Base-by-base conservation (phyloP, 2,329 filamentous ascomycete genomes). In the Zalaria obscura region DNA sequence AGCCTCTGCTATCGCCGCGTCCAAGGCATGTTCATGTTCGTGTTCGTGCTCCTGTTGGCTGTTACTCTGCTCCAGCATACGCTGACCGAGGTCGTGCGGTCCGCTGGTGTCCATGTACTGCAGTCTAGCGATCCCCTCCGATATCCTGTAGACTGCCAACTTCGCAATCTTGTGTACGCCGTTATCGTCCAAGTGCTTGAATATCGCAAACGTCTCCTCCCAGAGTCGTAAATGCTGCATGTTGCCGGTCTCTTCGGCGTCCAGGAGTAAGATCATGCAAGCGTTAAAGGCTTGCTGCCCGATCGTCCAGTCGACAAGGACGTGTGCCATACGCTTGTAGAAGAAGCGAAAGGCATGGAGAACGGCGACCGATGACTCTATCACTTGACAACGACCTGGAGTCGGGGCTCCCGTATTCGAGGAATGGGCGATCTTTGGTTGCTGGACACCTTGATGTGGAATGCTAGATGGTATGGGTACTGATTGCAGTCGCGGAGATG, bases 211-310 rank as follows among this genome's bases (percentile, higher is more conserved):
- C 4, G 60, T 61, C 37, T 61, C 54, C 44, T 67, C 57, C 4
- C 66, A 59, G 35, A 62, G 58, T 36, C 53, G 54, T 10, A 64
- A 48, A 11, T 60, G 55, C n/a, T 54, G 53, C 11, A 56, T 49
- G 34, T 61, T 56, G 11, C 55, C 55, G 2, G 60, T 61, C 49
- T 69, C 66, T 44, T 67, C 55, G 5, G 63, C 63, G 39, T 69
- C 65, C 2, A 68, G 54, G 1, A 69, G 54, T 5, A 71, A 50
- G 25, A 71, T 65, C 65, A 69, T 69, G 45, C 60, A 63, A 6
- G 66, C 63, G 43, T 69, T 69, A 55, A 70, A 70, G 2, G 66
- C 65, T 52, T 69, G 65, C 44, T 70, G 68, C 31, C 61, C 61
- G 48, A 68, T 60, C 0, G 58, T 65, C 67, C 67, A 70, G 47